A percentile compares a stretch with the other conserved stretches of the same genome.
These are phyloP conservation scores for Rhizopogon vinicolor DNA, from an alignment of 768 basidiomycete species.

Conservation along the genomic window DNA sequence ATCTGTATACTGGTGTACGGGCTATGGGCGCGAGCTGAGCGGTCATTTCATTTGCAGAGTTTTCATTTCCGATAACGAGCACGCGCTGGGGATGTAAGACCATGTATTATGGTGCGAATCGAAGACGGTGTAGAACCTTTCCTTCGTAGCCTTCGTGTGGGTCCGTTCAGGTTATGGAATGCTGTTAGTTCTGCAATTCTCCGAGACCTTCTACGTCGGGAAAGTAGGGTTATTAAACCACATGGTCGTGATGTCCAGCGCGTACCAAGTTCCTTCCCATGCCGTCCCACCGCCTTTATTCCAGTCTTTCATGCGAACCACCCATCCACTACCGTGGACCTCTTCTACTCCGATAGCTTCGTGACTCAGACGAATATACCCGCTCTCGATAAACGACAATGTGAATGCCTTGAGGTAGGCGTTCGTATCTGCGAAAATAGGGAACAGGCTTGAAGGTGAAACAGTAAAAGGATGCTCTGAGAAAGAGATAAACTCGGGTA, in stretches of 20 bases:
- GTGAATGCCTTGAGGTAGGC: constrained; percentile 22
- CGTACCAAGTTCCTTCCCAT: constrained; percentile 41
- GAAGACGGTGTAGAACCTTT: constrained; percentile 16
- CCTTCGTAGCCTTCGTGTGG: constrained; percentile 27
- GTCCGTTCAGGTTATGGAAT: constrained; percentile 40
- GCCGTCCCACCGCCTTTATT: constrained; percentile 19
- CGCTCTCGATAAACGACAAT: constrained; percentile 16
- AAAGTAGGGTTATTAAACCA: constrained; percentile 45
- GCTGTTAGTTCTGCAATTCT: constrained; percentile 25
- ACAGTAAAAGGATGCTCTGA: constrained; percentile 24
- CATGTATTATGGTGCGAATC: neutral
- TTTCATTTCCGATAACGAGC: constrained; percentile 46
- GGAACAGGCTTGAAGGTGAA: constrained; percentile 12
- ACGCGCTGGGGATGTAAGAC: constrained; percentile 28
- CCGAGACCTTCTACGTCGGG: constrained; percentile 40
- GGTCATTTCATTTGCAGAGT: constrained; percentile 50
- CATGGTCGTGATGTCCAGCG: constrained; percentile 40
- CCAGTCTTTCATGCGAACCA: constrained; percentile 34
- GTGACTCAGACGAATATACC: constrained; percentile 35
- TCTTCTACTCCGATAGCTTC: constrained; percentile 38
- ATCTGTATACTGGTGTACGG: constrained; percentile 39
- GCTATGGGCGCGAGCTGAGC: constrained; percentile 38
- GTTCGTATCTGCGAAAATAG: constrained; percentile 20
- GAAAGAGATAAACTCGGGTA: constrained; percentile 35
- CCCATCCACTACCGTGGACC: constrained; percentile 32